Conservation (phyloP, 305 asterid species). For the Euphrasia arctica region DNA sequence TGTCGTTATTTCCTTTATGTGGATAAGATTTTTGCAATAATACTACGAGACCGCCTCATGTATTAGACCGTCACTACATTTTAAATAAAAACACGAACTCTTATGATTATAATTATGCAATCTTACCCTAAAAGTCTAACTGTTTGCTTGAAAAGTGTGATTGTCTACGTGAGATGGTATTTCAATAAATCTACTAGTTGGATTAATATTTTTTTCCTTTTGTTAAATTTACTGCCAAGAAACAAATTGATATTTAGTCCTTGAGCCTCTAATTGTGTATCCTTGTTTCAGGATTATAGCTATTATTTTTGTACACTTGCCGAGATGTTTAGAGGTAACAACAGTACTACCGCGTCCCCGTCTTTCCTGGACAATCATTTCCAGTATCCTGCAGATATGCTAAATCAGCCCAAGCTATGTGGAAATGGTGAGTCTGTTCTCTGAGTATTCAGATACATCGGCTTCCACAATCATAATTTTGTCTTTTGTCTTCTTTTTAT, state of each 20-base stretch:
- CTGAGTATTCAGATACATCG: neutral
- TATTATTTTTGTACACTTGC: conserved; percentile 8
- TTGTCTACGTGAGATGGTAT: neutral
- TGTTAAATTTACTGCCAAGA: neutral
- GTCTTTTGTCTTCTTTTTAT: neutral
- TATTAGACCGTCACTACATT: neutral
- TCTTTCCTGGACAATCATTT: conserved; percentile 45
- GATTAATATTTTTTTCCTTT: neutral
- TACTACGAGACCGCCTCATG: neutral
- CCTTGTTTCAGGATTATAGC: conserved; percentile 28
- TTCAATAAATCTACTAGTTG: neutral
- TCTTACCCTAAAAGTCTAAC: neutral
- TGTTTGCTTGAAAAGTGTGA: neutral
- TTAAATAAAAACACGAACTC: neutral
- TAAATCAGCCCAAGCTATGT: conserved; percentile 66
- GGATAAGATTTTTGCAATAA: neutral
- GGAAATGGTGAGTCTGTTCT: conserved; percentile 57
- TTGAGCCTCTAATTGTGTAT: neutral
- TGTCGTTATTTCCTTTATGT: conserved; percentile 13
- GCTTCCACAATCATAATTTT: neutral
- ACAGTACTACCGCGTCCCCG: conserved; percentile 42
- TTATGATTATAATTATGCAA: neutral
- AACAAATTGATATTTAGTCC: neutral
- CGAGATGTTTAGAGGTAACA: conserved; percentile 64
- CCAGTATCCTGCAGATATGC: conserved; percentile 48